Evolutionary conservation across 177 flowering plant genomes (phyloP).

Genomic region (Vitis hybrid): DNA sequence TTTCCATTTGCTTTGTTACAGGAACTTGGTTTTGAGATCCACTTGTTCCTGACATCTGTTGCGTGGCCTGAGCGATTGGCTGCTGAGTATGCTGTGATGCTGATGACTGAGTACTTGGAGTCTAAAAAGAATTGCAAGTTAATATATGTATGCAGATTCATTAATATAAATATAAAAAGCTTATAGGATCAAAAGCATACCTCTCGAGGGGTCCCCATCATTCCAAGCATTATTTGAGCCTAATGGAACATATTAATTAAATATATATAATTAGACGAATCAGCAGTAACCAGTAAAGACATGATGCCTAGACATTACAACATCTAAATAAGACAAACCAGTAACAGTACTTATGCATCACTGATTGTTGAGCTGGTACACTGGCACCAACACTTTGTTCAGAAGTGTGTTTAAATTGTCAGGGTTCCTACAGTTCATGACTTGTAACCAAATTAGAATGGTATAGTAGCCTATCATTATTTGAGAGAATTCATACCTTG

Average conservation of each 20-base stretch:
- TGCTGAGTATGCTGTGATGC: slow-evolving; percentile 52
- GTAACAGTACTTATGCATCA: too few relatives aligned
- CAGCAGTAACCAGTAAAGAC: background rate
- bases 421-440: too few relatives aligned
- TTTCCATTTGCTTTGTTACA: slow-evolving; percentile 43
- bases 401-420: too few relatives aligned
- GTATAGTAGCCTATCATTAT: too few relatives aligned
- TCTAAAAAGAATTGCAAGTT: slow-evolving; percentile 35
- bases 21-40: slow-evolving; percentile 37
- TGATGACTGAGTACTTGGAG: slow-evolving; percentile 58
- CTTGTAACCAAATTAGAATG: too few relatives aligned
- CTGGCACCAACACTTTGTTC: too few relatives aligned
- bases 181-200: slow-evolving; percentile 32
- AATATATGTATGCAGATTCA: slow-evolving; percentile 3
- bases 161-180: background rate
- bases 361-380: too few relatives aligned
- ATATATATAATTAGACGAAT: background rate
- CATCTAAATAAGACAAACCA: too few relatives aligned
- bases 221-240: slow-evolving; percentile 99
- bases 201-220: slow-evolving; percentile 86
- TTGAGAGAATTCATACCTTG: too few relatives aligned
- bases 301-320: too few relatives aligned
- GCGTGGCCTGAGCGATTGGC: slow-evolving; percentile 38
- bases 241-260: slow-evolving; percentile 20
- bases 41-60: slow-evolving; percentile 33